Evolutionary conservation across 257 asterid species (phyloP), one percentile per base, ranked within the genome.

Genomic region (Thymus quinquecostatus): DNA sequence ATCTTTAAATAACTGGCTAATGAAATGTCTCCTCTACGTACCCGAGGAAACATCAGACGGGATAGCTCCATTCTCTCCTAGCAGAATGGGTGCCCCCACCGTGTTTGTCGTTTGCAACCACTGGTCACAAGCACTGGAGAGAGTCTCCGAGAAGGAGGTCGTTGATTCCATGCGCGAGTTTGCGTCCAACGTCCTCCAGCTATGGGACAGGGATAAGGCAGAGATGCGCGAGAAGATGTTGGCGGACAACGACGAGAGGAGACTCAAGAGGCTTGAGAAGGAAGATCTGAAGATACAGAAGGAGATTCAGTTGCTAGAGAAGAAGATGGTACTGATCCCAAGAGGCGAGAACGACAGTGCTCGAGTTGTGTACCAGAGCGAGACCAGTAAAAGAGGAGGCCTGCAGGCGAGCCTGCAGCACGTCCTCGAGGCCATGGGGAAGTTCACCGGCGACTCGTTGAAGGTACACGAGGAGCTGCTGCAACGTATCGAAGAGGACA

Each of bases 1-100:
- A 67, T 88, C 98, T 43, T 56, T 93, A 58, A 88, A 93, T 66
- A 82, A 66, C 75, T 93, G 98, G 98, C 97, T 93, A 45, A 83
- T 85, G 91, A 93, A 93, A 81, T 93, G 96, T 75, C 88, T 93
- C 59, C 84, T 86, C 27, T 87, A 93, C 56, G 87, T 87, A 44
- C 98, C 97, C 3, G 98, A 93, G 71, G 98, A 91, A 85, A 93
- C 98, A 32, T 57, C 91, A 1, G 98, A 93, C 48, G 96, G 98
- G 44, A 45, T 80, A 28, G 92, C 74, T 75, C 96, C 97, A 2
- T 91, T 93, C 76, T 93, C 97, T 56, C 98, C 98, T 4, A 85
- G 97, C 53, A 85, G 97, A 57, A 84, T 91, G 4, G 97, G 98
- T 30, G 98, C 98, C 13, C 98, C 98, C 6, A 87, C 95, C 1